phyloP scores from a whole-genome alignment of 2,329 filamentous ascomycete genomes.

The Penicillium nordicum region DNA sequence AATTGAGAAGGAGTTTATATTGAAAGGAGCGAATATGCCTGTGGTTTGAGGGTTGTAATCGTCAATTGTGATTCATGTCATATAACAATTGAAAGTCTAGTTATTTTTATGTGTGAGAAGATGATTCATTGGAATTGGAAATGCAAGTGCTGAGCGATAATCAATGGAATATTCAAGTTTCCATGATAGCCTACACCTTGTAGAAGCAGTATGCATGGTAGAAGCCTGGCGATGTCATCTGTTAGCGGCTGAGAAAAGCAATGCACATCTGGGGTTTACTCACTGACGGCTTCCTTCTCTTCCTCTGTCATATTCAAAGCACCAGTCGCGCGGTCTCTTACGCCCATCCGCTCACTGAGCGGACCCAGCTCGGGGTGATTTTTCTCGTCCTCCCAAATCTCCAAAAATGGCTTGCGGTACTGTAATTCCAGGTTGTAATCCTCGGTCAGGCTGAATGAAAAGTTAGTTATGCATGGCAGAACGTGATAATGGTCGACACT shows the following conservation, averaged over 20 bases:
- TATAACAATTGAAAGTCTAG: not conserved
- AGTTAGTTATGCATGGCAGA: constrained; percentile 7
- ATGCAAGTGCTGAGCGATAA: not conserved
- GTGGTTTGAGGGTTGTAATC: not conserved
- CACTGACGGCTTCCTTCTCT: constrained; percentile 83
- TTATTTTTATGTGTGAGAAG: no score
- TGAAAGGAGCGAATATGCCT: no score
- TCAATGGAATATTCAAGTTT: not conserved
- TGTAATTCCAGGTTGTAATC: constrained; percentile 95
- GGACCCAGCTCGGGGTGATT: constrained; percentile 76
- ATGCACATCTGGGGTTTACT: constrained; percentile 20
- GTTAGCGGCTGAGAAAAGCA: constrained; percentile 13
- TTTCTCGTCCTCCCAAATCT: constrained; percentile 90
- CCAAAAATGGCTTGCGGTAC: constrained; percentile 85
- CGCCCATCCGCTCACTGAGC: constrained; percentile 92
- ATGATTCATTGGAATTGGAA: not conserved
- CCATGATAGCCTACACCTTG: constrained; percentile 63
- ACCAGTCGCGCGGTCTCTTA: constrained; percentile 67
- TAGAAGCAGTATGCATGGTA: constrained; percentile 97
- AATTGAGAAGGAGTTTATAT: not conserved
- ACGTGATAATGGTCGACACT: constrained; percentile 15
- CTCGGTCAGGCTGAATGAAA: constrained; percentile 63
- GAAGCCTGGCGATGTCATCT: constrained; percentile 51
- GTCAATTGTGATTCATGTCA: not conserved
- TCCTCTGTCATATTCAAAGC: constrained; percentile 70